Conservation (phyloP, 805 yeast genomes). For the Yamadazyma akitaensis region DNA sequence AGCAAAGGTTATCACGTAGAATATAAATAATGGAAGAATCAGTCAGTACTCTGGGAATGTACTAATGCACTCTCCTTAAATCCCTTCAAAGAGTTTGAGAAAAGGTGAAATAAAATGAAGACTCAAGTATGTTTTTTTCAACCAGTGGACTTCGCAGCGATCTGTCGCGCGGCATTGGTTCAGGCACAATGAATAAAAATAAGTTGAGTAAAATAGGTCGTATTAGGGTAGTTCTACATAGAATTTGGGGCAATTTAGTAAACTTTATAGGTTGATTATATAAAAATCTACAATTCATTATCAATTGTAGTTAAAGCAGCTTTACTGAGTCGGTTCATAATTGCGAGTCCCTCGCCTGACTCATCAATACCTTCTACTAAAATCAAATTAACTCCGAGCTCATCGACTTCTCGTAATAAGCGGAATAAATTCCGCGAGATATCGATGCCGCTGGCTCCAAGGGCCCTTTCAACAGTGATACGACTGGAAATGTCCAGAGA, state of each 20-base stretch:
- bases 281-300: not conserved
- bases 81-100: not conserved
- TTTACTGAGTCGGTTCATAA: slow-evolving; percentile 85
- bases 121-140: not conserved
- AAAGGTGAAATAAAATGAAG: not conserved
- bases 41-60: not conserved
- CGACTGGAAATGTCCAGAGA: slow-evolving; percentile 16
- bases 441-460: slow-evolving; percentile 51
- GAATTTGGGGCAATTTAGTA: no score
- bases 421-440: slow-evolving; percentile 77
- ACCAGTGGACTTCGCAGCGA: not conserved
- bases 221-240: no score
- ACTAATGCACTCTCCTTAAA: not conserved
- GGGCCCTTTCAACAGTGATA: slow-evolving; percentile 26
- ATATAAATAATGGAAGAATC: not conserved
- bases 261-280: not conserved
- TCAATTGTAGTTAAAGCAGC: slow-evolving; percentile 62
- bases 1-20: not conserved
- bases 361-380: slow-evolving; percentile 82
- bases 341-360: slow-evolving; percentile 81
- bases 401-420: slow-evolving; percentile 72
- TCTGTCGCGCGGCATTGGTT: slow-evolving; percentile 1
- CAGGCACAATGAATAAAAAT: not conserved
- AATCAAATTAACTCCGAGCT: slow-evolving; percentile 60
- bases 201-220: no score